A percentile compares a stretch with the other conserved stretches of the same genome.
Conservation (phyloP, 1,284 basidiomycete genomes). For the Leccinum griseonigrum region DNA sequence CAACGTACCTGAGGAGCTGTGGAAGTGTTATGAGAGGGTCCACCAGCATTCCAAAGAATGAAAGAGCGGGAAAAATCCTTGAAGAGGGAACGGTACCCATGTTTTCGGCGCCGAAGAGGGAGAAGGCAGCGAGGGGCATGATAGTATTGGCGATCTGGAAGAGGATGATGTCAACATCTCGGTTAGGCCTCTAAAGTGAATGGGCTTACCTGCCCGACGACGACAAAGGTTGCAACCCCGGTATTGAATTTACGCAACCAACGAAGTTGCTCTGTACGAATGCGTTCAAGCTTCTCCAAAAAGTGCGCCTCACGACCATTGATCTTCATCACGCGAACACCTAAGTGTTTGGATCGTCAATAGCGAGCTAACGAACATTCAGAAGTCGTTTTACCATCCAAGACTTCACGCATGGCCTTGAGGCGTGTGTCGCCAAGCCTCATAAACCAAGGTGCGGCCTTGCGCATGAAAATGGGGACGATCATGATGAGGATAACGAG, state of each 20-base stretch:
- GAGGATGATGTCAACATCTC: constrained; percentile 4
- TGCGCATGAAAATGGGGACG: constrained; percentile 32
- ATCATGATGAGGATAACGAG: constrained; percentile 31
- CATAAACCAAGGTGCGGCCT: constrained; percentile 29
- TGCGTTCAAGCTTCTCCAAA: constrained; percentile 21
- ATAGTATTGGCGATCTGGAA: constrained; percentile 26
- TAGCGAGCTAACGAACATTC: neutral
- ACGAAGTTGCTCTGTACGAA: constrained; percentile 25
- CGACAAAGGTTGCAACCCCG: constrained; percentile 26
- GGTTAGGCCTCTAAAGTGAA: neutral
- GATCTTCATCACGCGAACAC: constrained; percentile 29
- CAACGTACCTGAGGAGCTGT: constrained; percentile 25
- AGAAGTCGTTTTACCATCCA: constrained; percentile 19
- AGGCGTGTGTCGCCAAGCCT: constrained; percentile 28
- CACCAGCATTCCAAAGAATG: constrained; percentile 32
- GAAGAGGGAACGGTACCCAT: constrained; percentile 23
- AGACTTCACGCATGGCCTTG: constrained; percentile 28
- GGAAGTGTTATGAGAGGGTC: constrained; percentile 31
- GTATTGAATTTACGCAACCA: constrained; percentile 31
- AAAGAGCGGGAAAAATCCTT: constrained; percentile 29
- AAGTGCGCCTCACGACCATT: constrained; percentile 26
- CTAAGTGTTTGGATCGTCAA: constrained; percentile 6
- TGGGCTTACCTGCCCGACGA: constrained; percentile 24
- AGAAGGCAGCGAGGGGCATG: constrained; percentile 33
- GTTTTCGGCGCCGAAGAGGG: constrained; percentile 28